Percentiles rank a stretch among this genome's conserved stretches.
Conservation (phyloP, 805 yeast species). For the Saccharomycopsis capsularis region DNA sequence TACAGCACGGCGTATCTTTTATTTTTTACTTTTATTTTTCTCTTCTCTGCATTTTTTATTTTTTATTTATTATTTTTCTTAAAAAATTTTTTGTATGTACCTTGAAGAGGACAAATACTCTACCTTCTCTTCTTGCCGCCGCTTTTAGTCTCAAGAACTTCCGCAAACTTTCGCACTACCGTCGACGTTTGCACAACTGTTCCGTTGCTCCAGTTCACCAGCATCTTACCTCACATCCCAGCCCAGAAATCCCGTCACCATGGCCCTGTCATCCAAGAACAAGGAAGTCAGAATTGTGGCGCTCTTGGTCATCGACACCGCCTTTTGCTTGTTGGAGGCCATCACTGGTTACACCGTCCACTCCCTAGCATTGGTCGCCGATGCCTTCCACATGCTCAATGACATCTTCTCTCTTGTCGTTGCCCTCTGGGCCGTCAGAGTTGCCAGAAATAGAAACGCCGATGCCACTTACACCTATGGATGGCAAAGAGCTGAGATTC, state of each 20-base stretch:
- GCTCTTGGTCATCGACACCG: conserved; percentile 66
- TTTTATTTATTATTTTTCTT: not conserved
- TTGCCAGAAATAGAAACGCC: conserved; percentile 73
- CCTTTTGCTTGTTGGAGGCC: conserved; percentile 80
- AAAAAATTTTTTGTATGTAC: not conserved
- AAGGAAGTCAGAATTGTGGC: conserved; percentile 70
- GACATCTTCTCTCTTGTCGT: conserved; percentile 84
- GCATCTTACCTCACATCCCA: too few relatives aligned
- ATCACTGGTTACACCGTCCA: conserved; percentile 86
- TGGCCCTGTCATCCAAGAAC: not conserved
- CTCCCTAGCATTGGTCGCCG: conserved; percentile 91
- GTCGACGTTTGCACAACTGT: not conserved
- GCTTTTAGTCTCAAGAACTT: not conserved
- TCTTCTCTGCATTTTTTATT: too few relatives aligned
- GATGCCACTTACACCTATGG: conserved; percentile 92
- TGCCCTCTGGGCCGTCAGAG: conserved; percentile 95
- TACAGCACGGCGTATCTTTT: not conserved
- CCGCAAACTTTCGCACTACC: not conserved
- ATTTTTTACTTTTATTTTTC: too few relatives aligned
- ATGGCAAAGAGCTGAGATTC: conserved; percentile 95
- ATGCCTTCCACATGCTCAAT: conserved; percentile 95
- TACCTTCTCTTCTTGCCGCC: too few relatives aligned
- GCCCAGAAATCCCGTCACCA: too few relatives aligned
- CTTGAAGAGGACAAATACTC: not conserved
- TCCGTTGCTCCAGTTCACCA: too few relatives aligned